These are phyloP conservation scores for Coleophoma cylindrospora DNA, from an alignment of 2,329 filamentous ascomycete species.

Conservation along the genomic window DNA sequence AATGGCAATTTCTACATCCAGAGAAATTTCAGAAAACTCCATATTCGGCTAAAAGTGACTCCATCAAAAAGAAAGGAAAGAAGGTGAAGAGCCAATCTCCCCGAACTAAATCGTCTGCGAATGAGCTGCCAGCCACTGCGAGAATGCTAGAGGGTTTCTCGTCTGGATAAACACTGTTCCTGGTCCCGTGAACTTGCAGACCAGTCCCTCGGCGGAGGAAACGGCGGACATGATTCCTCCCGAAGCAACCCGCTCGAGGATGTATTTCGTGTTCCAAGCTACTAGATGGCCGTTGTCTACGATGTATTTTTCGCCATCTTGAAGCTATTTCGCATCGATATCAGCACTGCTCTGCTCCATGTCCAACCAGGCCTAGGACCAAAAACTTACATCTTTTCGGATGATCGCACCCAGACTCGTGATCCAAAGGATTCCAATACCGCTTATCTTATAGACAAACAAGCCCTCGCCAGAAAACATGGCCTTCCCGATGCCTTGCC, in stretches of 20 bases:
- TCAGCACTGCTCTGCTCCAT: too few relatives aligned
- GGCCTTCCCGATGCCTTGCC: slow-evolving; percentile 80
- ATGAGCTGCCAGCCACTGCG: too few relatives aligned
- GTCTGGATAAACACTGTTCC: slow-evolving; percentile 93
- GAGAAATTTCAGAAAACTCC: too few relatives aligned
- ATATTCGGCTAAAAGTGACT: too few relatives aligned
- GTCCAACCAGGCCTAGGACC: too few relatives aligned
- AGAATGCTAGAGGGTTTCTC: slow-evolving; percentile 63
- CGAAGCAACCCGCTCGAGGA: slow-evolving; percentile 82
- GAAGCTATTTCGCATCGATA: slow-evolving; percentile 30
- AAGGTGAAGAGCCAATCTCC: too few relatives aligned
- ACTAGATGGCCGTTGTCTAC: slow-evolving; percentile 92
- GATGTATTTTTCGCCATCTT: slow-evolving; percentile 77
- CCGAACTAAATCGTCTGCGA: too few relatives aligned
- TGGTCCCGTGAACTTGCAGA: slow-evolving; percentile 90
- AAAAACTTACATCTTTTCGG: slow-evolving; percentile 73
- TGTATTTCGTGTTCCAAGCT: slow-evolving; percentile 94
- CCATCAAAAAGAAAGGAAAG: too few relatives aligned
- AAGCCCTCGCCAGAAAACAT: slow-evolving; percentile 92
- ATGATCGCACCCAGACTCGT: slow-evolving; percentile 94
- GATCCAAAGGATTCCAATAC: slow-evolving; percentile 79
- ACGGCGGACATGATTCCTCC: slow-evolving; percentile 90
- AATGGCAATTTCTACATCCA: too few relatives aligned
- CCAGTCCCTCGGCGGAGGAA: slow-evolving; percentile 77
- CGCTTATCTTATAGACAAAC: slow-evolving; percentile 83